Evolutionary conservation across 345 rosid species (phyloP).

Genomic region (Nasturtium officinale): DNA sequence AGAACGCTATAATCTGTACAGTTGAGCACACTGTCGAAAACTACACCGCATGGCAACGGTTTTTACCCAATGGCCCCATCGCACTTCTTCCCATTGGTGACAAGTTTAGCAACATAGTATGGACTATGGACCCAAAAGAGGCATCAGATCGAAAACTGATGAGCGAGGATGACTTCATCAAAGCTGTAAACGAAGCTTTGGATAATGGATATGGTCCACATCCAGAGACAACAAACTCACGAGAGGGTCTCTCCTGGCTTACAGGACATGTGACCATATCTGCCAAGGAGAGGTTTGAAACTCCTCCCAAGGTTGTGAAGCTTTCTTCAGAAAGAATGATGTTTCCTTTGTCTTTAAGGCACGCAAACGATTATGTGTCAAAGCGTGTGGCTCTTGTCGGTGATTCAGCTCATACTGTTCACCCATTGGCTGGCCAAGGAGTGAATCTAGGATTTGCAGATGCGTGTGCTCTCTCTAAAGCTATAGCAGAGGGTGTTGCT

Average conservation of each 20-base stretch:
- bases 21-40: slow-evolving; percentile 78
- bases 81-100: slow-evolving; percentile 88
- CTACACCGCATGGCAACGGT: slow-evolving; percentile 86
- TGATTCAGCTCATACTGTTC: slow-evolving; percentile 95
- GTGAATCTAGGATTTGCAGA: slow-evolving; percentile 95
- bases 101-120: slow-evolving; percentile 86
- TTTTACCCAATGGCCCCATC: slow-evolving; percentile 90
- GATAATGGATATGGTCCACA: slow-evolving; percentile 84
- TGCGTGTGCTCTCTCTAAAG: slow-evolving; percentile 71
- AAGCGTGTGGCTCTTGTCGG: slow-evolving; percentile 75
- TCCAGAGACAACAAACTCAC: slow-evolving; percentile 61
- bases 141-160: slow-evolving; percentile 63
- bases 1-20: slow-evolving; percentile 89
- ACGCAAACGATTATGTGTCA: slow-evolving; percentile 70
- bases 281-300: slow-evolving; percentile 63
- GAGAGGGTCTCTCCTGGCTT: slow-evolving; percentile 62
- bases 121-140: slow-evolving; percentile 90
- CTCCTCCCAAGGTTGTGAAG: slow-evolving; percentile 76
- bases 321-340: slow-evolving; percentile 80
- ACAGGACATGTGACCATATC: slow-evolving; percentile 49
- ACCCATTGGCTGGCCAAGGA: slow-evolving; percentile 98
- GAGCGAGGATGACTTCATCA: slow-evolving; percentile 78
- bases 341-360: slow-evolving; percentile 84
- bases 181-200: slow-evolving; percentile 75
- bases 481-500: slow-evolving; percentile 74